Percentiles rank a stretch among this genome's conserved stretches.
These are phyloP conservation scores for Cordyceps fumosorosea DNA, from an alignment of 2,329 filamentous ascomycete species.

Conservation along the genomic window DNA sequence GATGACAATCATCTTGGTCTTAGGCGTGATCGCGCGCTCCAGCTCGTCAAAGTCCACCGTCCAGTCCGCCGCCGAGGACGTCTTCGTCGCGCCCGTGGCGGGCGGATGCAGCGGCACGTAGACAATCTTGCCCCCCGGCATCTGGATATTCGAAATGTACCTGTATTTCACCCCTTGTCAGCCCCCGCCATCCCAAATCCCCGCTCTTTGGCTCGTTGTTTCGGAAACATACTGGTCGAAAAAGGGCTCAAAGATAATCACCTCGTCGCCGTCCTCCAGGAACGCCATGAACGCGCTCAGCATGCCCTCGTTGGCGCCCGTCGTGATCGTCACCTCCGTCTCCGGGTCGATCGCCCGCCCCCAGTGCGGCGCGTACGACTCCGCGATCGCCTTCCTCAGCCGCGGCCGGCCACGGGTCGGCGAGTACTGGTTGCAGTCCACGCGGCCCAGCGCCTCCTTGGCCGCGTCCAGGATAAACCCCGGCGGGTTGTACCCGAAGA, in stretches of 20 bases:
- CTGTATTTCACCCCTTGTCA: conserved; percentile 25
- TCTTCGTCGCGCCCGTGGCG: conserved; percentile 67
- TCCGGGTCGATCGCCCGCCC: conserved; percentile 76
- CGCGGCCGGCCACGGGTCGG: conserved; percentile 89
- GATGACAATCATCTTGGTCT: conserved; percentile 93
- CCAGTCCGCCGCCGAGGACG: conserved; percentile 85
- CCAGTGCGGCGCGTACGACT: conserved; percentile 88
- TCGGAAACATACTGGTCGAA: conserved; percentile 71
- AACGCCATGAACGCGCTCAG: conserved; percentile 97
- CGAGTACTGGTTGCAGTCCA: conserved; percentile 98
- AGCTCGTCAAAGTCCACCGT: conserved; percentile 77
- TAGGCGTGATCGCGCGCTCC: conserved; percentile 71
- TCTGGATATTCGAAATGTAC: conserved; percentile 97
- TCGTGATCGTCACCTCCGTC: conserved; percentile 91
- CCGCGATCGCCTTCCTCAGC: conserved; percentile 85
- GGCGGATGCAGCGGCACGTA: conserved; percentile 95
- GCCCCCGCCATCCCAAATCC: neutral
- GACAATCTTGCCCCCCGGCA: conserved; percentile 90
- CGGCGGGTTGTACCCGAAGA: conserved; percentile 92
- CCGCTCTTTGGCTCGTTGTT: neutral
- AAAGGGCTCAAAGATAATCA: conserved; percentile 97
- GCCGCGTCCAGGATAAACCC: conserved; percentile 86
- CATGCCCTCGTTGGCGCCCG: conserved; percentile 86
- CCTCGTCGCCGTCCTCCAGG: conserved; percentile 88
- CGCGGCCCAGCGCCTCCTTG: conserved; percentile 75